Percentiles rank a stretch among this genome's conserved stretches.
Evolutionary conservation across 2,329 filamentous ascomycete species (phyloP).

Genomic region (Davidsoniella neocaledoniae): DNA sequence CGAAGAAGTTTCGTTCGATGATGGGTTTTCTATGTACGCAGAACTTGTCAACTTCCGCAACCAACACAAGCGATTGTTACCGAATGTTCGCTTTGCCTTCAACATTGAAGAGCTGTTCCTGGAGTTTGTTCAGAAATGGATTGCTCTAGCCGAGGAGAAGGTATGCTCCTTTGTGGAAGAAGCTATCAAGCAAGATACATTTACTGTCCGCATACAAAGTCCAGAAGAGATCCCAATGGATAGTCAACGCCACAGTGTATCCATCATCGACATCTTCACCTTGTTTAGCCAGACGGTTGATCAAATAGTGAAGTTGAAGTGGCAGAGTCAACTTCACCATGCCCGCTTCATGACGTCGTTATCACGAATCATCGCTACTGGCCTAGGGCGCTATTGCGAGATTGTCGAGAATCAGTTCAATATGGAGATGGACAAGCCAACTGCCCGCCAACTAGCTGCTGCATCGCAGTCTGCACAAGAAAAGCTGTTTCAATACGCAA

Average conservation of each 20-base stretch:
- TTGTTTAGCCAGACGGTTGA: conserved; percentile 87
- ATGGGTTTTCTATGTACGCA: conserved; percentile 86
- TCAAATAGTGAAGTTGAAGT: conserved; percentile 69
- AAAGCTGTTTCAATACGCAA: conserved; percentile 82
- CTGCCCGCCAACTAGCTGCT: conserved; percentile 69
- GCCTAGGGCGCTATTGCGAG: conserved; percentile 81
- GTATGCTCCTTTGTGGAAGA: conserved; percentile 75
- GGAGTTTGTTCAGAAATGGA: conserved; percentile 94
- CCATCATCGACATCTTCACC: conserved; percentile 82
- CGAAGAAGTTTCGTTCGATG: conserved; percentile 68
- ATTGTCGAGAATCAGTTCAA: conserved; percentile 70
- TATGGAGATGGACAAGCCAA: conserved; percentile 83
- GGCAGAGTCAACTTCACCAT: conserved; percentile 86
- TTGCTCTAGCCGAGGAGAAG: conserved; percentile 61
- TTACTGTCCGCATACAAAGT: conserved; percentile 54
- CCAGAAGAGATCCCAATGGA: conserved; percentile 50
- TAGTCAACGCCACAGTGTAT: conserved; percentile 79
- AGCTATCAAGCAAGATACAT: conserved; percentile 79
- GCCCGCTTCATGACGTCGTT: conserved; percentile 94
- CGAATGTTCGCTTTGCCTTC: conserved; percentile 62
- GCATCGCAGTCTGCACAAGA: conserved; percentile 71
- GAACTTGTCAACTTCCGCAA: conserved; percentile 71
- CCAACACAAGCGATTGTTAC: conserved; percentile 62
- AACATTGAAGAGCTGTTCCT: conserved; percentile 73
- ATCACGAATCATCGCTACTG: conserved; percentile 66